Evolutionary conservation across 768 basidiomycete genomes (phyloP), one percentile per base, ranked within the genome.

Genomic region (Amylocystis lapponica): DNA sequence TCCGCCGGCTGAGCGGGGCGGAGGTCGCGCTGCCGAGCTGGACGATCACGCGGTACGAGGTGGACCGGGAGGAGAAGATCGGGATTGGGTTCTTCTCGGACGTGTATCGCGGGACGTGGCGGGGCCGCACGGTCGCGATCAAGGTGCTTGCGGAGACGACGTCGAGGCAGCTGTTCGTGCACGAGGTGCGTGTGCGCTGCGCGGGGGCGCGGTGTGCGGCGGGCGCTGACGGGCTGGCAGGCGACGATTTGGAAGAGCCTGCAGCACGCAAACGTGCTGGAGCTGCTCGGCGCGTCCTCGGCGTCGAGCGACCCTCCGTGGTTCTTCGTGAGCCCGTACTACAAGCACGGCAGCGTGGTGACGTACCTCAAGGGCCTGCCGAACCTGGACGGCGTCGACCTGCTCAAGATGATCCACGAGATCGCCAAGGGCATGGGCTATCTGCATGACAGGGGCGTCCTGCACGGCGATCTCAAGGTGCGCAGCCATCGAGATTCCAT

Each of bases 381-480:
- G 1, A 51, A 49, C 32, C 40, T 51, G 19, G 65, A 67, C 35
- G 64, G 67, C 27, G 62, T 63, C 14, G 76, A 83, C 48, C 58
- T 74, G 29, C 66, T 81, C 53, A 68, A 72, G 51, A 79, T 79
- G 62, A 75, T 90, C 57, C 69, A 79, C 45, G 82, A 90, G 61
- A 78, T 90, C 49, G 80, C 86, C 11, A 72, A 75, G 53, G 89
- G 88, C 8, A 88, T 93, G 87, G 72, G 77, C 40, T 90, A 91
- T 59, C 60, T 93, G 48, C 89, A 93, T 59, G 55, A 60, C 5
- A 63, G 74, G 46, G 80, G 74, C 3, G 75, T 90, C 3, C 56
- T 88, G 48, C 89, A 93, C 56, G 88, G 87, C 1, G 85, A 90
- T 62, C 68, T 92, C 38, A 91, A 89, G 72, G 86, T 83, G 26